These are phyloP conservation scores for Nannizziopsis barbatae DNA, from an alignment of 2,329 filamentous ascomycete genomes.

Conservation along the genomic window DNA sequence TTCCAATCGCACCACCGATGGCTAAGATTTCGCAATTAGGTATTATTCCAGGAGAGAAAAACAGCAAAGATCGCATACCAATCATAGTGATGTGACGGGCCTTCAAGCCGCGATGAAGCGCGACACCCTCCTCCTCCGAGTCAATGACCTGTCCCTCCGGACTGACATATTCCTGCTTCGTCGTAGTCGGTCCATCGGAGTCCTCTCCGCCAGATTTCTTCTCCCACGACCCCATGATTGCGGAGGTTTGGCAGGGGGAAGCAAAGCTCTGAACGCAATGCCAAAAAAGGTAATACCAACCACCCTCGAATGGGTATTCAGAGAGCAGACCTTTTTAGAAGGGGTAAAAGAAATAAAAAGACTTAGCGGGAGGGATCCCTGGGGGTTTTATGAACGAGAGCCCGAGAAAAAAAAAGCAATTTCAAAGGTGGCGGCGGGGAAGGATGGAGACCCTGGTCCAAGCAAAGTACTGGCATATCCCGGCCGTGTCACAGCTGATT, in stretches of 20 bases:
- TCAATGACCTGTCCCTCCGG: slow-evolving; percentile 12
- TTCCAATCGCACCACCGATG: slow-evolving; percentile 48
- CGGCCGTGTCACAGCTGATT: too few species aligned
- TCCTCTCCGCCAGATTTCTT: slow-evolving; percentile 12
- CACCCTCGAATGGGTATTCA: background rate
- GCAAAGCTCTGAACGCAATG: background rate
- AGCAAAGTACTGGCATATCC: too few species aligned
- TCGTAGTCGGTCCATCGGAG: slow-evolving; percentile 7
- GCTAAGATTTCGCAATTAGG: slow-evolving; percentile 18
- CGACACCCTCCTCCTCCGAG: slow-evolving; percentile 22
- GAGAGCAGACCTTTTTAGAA: too few species aligned
- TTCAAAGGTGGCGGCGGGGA: too few species aligned
- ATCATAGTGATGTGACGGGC: slow-evolving; percentile 50
- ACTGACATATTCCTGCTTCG: slow-evolving; percentile 10
- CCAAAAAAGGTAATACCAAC: background rate
- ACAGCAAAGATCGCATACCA: slow-evolving; percentile 34
- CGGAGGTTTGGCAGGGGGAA: background rate
- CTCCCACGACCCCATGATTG: slow-evolving; percentile 12
- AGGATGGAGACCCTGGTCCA: too few species aligned
- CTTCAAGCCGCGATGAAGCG: slow-evolving; percentile 38
- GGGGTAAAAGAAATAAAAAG: too few species aligned
- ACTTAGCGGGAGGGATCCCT: too few species aligned
- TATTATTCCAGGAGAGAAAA: too few species aligned
- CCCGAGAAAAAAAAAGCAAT: too few species aligned
- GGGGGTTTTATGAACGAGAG: too few species aligned